Base-by-base conservation (phyloP, 768 basidiomycete genomes). In the Leucocoprinus sp. region DNA sequence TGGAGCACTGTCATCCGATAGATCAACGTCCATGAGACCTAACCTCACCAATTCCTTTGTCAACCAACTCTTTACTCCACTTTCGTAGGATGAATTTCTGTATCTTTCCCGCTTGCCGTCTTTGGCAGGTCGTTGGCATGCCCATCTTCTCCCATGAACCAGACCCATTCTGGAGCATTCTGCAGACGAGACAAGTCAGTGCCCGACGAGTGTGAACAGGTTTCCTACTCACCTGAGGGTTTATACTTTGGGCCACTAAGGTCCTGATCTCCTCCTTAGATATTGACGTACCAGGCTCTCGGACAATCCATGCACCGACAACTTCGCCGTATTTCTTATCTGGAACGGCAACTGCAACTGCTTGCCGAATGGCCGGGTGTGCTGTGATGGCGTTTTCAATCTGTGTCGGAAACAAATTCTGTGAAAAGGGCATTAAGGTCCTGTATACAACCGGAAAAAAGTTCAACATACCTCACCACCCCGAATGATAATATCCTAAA, bases 101-200 rank as follows among this genome's bases (percentile, higher is more conserved):
- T 34, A 92, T 79, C 60, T 92, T 92, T 31, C 88, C n/a, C 88
- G 52, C 87, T 91, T 11, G 84, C 87, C 8, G 89, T 92, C 67
- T 86, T 89, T 0, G 89, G 88, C 6, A 90, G 58, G 51, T 86
- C 81, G 7, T 57, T 60, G 6, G 68, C 64, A 2, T 60, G 61
- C 1, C 73, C 76, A 36, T 82, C 82, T 54, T 87, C 82, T 11
- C 79, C 82, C 1, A 85, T 51, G 50, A 89, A 89, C 84, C 87
- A 92, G 2, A 91, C 78, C 84, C 86, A 91, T 7, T 70, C 66
- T 0, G 88, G 88, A 1, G 80, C 76, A 59, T 85, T 87, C 86
- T 90, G 54, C 4, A 45, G 22, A n/a, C 18, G 24, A 37, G 37
- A 29, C 26, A 52, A 11, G 14, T 31, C 1, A 49, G 23, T 17